Evolutionary conservation across 1,139 yeast species (phyloP), one percentile per base, ranked within the genome.

Genomic region (Suhomyces chickasaworum): DNA sequence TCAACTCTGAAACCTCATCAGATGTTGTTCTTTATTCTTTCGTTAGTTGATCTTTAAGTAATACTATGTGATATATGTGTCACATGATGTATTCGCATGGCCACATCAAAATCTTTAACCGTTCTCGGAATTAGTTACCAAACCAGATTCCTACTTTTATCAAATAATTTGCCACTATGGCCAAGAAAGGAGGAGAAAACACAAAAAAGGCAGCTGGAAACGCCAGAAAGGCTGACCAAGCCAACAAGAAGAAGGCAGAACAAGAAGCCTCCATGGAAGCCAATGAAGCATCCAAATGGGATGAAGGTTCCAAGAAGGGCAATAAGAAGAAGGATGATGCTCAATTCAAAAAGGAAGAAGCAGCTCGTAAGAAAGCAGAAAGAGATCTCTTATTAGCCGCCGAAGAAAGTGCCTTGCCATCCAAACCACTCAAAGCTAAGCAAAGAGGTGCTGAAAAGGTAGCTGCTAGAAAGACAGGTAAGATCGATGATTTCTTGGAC

Each of bases 361-460:
- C 84, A 7, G 81, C 83, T 10, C 73, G 80, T 51, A 83, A 81
- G 66, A 83, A 82, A 68, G 81, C 82, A 16, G 86, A 82, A 59
- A 73, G 87, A 58, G 86, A 83, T 31, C 75, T 78, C 1, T 61
- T 80, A 42, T 65, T 81, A 53, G 69, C 72, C 41, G 89, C 84
- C 36, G 95, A 88, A 64, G 89, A 83, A 61, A 80, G 73, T 0
- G 63, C 84, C 3, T 53, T 82, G 55, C 86, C 89, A 2, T 59
- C 83, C 16, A 86, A 86, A 64, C 80, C 86, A 1, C 54, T 57
- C 31, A 70, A 69, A 47, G 57, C 69, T 42, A 82, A 82, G 63
- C 79, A 78, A 55, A 80, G 91, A 64, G 91, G 91, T 39, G 84
- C 87, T 15, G 89, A 82, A 41, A 85, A 84, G 66, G 75, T 81